phyloP scores from a whole-genome alignment of 441 rosid species.

The Manihot esculenta region DNA sequence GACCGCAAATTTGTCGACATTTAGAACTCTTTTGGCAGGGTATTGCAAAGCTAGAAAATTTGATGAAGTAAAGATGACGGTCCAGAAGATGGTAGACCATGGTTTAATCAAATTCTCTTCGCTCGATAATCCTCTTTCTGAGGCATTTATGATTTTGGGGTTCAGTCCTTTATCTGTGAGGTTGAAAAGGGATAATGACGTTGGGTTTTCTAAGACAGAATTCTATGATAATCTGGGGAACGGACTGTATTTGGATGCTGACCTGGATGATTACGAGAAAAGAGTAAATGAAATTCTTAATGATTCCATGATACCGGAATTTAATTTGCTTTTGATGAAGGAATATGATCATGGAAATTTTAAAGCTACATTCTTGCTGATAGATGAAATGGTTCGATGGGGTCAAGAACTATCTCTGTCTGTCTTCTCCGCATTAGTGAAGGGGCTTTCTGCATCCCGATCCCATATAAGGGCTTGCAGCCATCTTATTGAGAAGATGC shows the following conservation, averaged over 20 bases:
- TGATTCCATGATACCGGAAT: conserved; percentile 52
- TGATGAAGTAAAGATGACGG: conserved; percentile 50
- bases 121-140: conserved; percentile 55
- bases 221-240: conserved; percentile 80
- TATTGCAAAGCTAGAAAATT: conserved; percentile 73
- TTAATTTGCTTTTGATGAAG: conserved; percentile 43
- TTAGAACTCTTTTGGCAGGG: conserved; percentile 59
- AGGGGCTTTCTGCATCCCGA: conserved; percentile 42
- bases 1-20: conserved; percentile 46
- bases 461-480: conserved; percentile 40
- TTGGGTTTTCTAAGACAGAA: conserved; percentile 53
- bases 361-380: conserved; percentile 38
- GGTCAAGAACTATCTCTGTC: conserved; percentile 59
- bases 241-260: conserved; percentile 76
- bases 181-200: conserved; percentile 69
- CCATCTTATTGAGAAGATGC: conserved; percentile 50
- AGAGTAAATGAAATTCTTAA: conserved; percentile 47
- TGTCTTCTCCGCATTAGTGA: conserved; percentile 45
- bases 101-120: conserved; percentile 49
- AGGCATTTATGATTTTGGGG: conserved; percentile 59
- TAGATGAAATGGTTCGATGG: conserved; percentile 64
- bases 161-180: conserved; percentile 57
- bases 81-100: conserved; percentile 50
- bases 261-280: conserved; percentile 58
- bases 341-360: conserved; percentile 47